These are phyloP conservation scores for Chlamydomonas schloesseri DNA, from an alignment of 139 green algal genomes.

Conservation along the genomic window DNA sequence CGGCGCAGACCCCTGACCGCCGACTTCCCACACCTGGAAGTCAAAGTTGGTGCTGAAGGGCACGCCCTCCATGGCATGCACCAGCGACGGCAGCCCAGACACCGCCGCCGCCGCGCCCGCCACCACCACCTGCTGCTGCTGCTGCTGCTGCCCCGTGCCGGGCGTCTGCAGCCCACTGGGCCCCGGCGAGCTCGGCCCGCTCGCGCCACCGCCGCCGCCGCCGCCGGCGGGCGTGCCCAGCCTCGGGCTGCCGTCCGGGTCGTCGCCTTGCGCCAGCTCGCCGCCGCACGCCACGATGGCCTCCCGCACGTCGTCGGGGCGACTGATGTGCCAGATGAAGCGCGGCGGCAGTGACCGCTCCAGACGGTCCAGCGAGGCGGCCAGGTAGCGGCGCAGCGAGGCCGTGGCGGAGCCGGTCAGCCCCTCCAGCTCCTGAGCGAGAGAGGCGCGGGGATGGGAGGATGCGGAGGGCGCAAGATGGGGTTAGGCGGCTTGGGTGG, in stretches of 20 bases:
- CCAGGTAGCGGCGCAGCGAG: conserved; percentile 21
- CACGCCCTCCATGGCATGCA: no score
- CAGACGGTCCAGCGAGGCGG: neutral
- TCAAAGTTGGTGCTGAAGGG: conserved; percentile 36
- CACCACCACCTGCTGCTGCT: no score
- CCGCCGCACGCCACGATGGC: neutral
- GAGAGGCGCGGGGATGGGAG: neutral
- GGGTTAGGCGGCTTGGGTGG: no score
- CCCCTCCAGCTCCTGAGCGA: conserved; percentile 8
- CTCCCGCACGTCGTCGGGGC: neutral
- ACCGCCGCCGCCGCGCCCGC: no score
- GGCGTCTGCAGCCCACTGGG: neutral
- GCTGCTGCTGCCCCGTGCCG: no score
- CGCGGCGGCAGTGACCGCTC: neutral
- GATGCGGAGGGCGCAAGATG: neutral
- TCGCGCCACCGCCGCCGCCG: neutral
- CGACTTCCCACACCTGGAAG: neutral
- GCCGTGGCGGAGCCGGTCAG: neutral
- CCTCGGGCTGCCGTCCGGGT: neutral
- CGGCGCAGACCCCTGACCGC: no score
- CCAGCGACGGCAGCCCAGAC: conserved; percentile 4
- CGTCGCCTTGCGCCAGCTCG: neutral
- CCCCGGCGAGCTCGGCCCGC: neutral
- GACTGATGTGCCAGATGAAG: conserved; percentile 36
- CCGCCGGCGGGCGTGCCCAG: neutral